These are phyloP conservation scores for Dalbergia oliveri DNA, from an alignment of 306 rosid genomes.

Conservation along the genomic window DNA sequence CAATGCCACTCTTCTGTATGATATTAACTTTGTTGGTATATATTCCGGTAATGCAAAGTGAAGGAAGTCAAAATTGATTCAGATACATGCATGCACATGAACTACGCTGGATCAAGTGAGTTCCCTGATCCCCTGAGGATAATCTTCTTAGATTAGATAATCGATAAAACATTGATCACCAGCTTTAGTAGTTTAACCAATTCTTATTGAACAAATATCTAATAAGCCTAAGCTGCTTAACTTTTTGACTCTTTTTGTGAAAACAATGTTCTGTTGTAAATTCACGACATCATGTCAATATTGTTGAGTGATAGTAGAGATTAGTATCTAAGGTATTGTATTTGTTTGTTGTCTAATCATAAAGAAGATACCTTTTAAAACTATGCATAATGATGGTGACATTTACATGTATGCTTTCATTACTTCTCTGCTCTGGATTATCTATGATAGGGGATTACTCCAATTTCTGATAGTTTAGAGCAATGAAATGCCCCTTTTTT, in stretches of 20 bases:
- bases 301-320: constrained; percentile 20
- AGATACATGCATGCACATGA: constrained; percentile 34
- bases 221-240: too few species aligned
- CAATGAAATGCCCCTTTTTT: constrained; percentile 37
- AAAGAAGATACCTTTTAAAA: neutral
- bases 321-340: neutral
- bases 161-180: constrained; percentile 40
- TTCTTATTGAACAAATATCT: neutral
- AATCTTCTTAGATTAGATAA: constrained; percentile 36
- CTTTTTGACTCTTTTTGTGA: too few species aligned
- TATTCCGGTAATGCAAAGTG: constrained; percentile 84
- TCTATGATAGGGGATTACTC: constrained; percentile 36
- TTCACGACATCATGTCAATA: constrained; percentile 23
- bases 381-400: constrained; percentile 2
- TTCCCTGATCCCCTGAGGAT: constrained; percentile 39
- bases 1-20: constrained; percentile 90
- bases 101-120: constrained; percentile 54
- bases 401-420: constrained; percentile 37
- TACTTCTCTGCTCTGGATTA: constrained; percentile 38
- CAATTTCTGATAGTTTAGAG: constrained; percentile 38
- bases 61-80: constrained; percentile 44
- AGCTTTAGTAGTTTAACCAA: constrained; percentile 37
- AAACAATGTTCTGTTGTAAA: neutral
- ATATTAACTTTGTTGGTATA: constrained; percentile 72
- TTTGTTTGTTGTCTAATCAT: constrained; percentile 11